These are phyloP conservation scores for Neoboletus subvelutipes DNA, from an alignment of 768 basidiomycete species.

Conservation along the genomic window DNA sequence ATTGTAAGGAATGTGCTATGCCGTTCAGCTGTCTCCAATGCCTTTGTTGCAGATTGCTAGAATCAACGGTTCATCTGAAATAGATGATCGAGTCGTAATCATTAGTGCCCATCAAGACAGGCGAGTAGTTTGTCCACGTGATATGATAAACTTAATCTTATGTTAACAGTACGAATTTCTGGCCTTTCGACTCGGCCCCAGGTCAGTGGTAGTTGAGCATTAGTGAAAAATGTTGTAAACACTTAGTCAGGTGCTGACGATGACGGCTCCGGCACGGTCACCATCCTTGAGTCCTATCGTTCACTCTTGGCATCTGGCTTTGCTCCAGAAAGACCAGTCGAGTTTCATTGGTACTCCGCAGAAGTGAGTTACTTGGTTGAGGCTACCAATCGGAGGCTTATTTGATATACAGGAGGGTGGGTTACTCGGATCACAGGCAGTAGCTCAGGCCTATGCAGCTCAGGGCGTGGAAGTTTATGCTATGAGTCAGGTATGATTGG, in stretches of 20 bases:
- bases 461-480: slow-evolving; percentile 22
- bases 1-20: slow-evolving; percentile 46
- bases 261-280: slow-evolving; percentile 46
- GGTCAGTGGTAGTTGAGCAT: slow-evolving; percentile 40
- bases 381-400: background rate
- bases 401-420: slow-evolving; percentile 58
- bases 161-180: slow-evolving; percentile 59
- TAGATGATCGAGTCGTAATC: slow-evolving; percentile 63
- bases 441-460: slow-evolving; percentile 71
- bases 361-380: slow-evolving; percentile 29
- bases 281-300: slow-evolving; percentile 45
- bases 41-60: slow-evolving; percentile 55
- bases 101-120: slow-evolving; percentile 86
- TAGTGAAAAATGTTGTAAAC: background rate
- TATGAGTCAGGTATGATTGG: slow-evolving; percentile 32
- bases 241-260: slow-evolving; percentile 38
- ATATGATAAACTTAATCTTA: slow-evolving; percentile 1
- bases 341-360: slow-evolving; percentile 51
- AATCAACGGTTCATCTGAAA: slow-evolving; percentile 68
- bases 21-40: background rate
- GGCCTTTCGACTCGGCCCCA: slow-evolving; percentile 76
- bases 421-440: slow-evolving; percentile 85
- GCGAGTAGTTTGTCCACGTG: slow-evolving; percentile 31
- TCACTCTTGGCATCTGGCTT: slow-evolving; percentile 42
- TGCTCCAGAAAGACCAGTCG: slow-evolving; percentile 41